phyloP scores from a whole-genome alignment of 2,329 filamentous ascomycete genomes.

The Zarea fungicola region DNA sequence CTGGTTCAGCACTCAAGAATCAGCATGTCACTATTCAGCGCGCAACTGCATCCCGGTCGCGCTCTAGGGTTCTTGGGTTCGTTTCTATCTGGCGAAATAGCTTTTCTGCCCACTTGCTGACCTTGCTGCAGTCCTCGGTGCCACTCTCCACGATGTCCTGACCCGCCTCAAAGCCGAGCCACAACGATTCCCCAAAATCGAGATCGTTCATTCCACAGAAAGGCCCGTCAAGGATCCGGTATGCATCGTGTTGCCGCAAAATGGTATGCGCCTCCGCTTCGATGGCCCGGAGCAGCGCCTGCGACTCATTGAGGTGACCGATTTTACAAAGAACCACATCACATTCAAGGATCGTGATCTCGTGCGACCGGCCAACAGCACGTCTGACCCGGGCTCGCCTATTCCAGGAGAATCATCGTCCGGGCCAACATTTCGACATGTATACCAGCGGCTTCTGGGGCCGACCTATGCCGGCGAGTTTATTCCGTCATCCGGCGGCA shows the following conservation, averaged over 20 bases:
- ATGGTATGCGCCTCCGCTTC: constrained; percentile 86
- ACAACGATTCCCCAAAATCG: constrained; percentile 73
- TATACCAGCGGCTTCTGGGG: constrained; percentile 90
- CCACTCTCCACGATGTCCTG: constrained; percentile 84
- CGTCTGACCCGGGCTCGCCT: constrained; percentile 27
- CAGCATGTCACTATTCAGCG: constrained; percentile 47
- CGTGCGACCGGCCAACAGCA: constrained; percentile 53
- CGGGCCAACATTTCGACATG: constrained; percentile 77
- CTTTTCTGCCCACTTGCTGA: background rate
- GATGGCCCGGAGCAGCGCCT: constrained; percentile 90
- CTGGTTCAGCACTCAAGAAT: background rate
- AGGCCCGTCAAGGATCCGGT: constrained; percentile 72
- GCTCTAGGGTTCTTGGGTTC: constrained; percentile 57
- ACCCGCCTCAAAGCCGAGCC: constrained; percentile 85
- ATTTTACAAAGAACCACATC: constrained; percentile 81
- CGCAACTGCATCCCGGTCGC: constrained; percentile 61
- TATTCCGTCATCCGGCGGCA: constrained; percentile 53
- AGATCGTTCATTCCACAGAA: constrained; percentile 73
- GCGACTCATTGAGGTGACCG: constrained; percentile 82
- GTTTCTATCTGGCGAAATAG: background rate
- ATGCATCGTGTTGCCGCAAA: constrained; percentile 69
- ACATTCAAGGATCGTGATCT: constrained; percentile 77
- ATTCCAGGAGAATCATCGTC: constrained; percentile 26
- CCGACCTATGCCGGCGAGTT: constrained; percentile 95
- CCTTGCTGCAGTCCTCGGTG: constrained; percentile 66